phyloP scores from a whole-genome alignment of 345 rosid species.

The Fremontodendron californicum region DNA sequence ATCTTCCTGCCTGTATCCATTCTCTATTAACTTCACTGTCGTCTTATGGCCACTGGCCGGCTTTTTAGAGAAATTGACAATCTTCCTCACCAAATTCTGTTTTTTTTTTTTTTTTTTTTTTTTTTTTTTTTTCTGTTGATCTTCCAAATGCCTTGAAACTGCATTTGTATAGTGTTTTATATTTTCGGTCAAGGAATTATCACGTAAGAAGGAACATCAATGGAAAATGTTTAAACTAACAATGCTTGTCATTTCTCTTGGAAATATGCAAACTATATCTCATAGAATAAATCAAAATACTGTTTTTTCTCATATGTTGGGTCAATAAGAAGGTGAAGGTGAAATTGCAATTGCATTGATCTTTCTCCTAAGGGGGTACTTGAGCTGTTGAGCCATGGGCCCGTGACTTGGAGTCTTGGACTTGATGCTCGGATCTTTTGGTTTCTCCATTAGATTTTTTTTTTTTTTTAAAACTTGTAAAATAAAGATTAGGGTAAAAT shows the following conservation, averaged over 20 bases:
- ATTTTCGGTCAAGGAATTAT: neutral
- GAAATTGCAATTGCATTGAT: neutral
- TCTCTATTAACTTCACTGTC: neutral
- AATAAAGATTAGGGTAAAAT: too few relatives aligned
- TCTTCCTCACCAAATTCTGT: neutral
- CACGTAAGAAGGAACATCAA: neutral
- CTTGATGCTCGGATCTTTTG: too few relatives aligned
- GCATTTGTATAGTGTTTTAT: neutral
- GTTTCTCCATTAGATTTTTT: too few relatives aligned
- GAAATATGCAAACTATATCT: neutral
- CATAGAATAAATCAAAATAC: neutral
- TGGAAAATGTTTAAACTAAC: neutral
- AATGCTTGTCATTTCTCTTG: neutral
- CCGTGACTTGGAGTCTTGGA: neutral
- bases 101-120: too few relatives aligned
- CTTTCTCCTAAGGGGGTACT: neutral
- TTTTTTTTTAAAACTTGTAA: too few relatives aligned
- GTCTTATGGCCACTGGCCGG: neutral
- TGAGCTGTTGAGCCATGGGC: neutral
- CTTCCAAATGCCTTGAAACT: neutral
- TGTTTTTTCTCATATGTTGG: neutral
- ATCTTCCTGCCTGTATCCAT: constrained; percentile 2
- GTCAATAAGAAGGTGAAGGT: neutral
- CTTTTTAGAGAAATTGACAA: neutral
- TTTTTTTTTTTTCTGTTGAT: neutral